Base-by-base conservation (phyloP, 2,329 filamentous ascomycete genomes). In the Parafenestella ontariensis region DNA sequence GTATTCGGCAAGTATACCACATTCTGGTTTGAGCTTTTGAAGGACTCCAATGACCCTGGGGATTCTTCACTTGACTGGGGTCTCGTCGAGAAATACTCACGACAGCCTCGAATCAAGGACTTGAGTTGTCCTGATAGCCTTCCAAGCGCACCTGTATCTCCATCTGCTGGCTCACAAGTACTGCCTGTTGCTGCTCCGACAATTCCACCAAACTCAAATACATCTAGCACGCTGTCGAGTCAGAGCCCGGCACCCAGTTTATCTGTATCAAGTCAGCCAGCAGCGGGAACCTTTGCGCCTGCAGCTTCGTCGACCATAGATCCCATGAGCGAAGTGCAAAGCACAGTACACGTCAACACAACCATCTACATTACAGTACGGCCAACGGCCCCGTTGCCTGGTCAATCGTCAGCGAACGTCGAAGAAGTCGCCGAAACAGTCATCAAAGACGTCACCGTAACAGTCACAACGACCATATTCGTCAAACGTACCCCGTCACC, bases 1-100 rank as follows among this genome's bases (percentile, higher is more conserved):
- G 46, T 70, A 0, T 64, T 76, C 28, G 69, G 68, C 9, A 69
- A 66, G 24, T 64, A 69, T 41, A 70, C 66, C n/a, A 67, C 62
- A 0, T 76, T 67, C 44, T 75, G 71, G 69, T 75, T 72, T 36
- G 58, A 71, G 52, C 53, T 75, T 3, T 50, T 68, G 11, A 56
- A 55, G 23, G 70, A 73, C 34, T 61, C 64, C 9, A 56, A 55
- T 23, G 70, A 73, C 34, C 59, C 64, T 3, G 37, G 52, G n/a
- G 47, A 52, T 4, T 57, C 59, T 3, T 58, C 65, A 33, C 62
- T 61, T 10, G 69, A 72, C 46, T 72, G 68, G 69, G 67, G 62
- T 2, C 36, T 72, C 2, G 36, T 73, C 13, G 64, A 73, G 33
- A 34, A 34, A 2, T 7, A 23, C 4, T 52, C 61, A 3, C 48